Base-by-base conservation (phyloP, 306 rosid genomes). In the Astragalus membranaceus region DNA sequence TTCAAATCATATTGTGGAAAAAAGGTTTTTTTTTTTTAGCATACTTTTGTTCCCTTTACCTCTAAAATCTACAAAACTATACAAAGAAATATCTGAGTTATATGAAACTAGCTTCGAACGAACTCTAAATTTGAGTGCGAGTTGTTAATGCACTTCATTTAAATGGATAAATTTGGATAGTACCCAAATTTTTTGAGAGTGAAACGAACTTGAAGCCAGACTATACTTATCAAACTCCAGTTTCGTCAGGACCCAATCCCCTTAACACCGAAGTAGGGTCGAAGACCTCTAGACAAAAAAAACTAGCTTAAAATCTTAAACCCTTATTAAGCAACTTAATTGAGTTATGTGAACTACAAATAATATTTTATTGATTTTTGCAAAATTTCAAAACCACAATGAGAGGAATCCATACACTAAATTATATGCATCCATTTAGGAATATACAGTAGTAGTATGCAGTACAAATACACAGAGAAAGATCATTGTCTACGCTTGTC, bases 401-500 rank as follows among this genome's bases (percentile, higher is more conserved):
- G 62, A 46, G 58, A 64, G 2, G 1, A 26, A 47, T 35, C 50
- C 33, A 47, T 78, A 67, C 83, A 69, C 83, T 54, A 80, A 80
- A 62, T 80, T 61, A 46, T 44, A 74, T 69, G 83, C 73, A 79
- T 32, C 73, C 50, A 39, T 67, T 61, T 54, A 46, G 63, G 69
- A 74, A 69, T 44, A 68, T 62, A 33, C 33, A 42, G 35, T n/a
- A n/a, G n/a, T n/a, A n/a, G n/a, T 32, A 62, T 74, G 65, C 65
- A 33, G 62, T 64, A 50, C 16, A 36, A n/a, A 26, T 64, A 53
- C 53, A 47, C 42, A 53, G 63, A 69, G 69, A 68, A 46, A 62
- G 29, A 80, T 74, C 42, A 54, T 56, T 80, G 76, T 80, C 80
- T 75, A 75, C 33, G 41, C 41, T 37, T 50, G 69, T 79, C 76